Evolutionary conservation across 2,329 filamentous ascomycete genomes (phyloP).

Genomic region (Ploettnerulaceae sp.): DNA sequence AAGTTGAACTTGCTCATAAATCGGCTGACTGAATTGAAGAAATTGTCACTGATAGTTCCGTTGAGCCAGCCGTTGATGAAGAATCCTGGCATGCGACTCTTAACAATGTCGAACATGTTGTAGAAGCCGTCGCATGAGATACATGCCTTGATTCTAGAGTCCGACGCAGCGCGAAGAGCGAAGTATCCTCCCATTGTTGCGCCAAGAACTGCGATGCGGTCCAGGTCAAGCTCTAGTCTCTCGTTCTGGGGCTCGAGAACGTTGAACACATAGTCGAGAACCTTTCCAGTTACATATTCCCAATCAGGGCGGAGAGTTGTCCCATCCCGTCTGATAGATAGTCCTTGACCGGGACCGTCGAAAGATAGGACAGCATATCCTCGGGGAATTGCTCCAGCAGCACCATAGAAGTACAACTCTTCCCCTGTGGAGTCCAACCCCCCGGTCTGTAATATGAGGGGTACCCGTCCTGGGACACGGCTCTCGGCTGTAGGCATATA

Average conservation of each 20-base stretch:
- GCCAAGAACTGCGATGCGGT: slow-evolving; percentile 25
- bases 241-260: slow-evolving; percentile 12
- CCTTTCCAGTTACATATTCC: slow-evolving; percentile 27
- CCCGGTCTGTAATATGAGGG: slow-evolving; percentile 23
- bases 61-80: slow-evolving; percentile 28
- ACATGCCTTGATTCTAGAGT: slow-evolving; percentile 42
- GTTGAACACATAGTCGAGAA: slow-evolving; percentile 24
- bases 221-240: slow-evolving; percentile 27
- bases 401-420: slow-evolving; percentile 32
- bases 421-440: slow-evolving; percentile 34
- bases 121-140: slow-evolving; percentile 38
- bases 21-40: slow-evolving; percentile 28
- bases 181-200: slow-evolving; percentile 43
- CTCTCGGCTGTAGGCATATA: slow-evolving; percentile 27
- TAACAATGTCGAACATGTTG: slow-evolving; percentile 34
- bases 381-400: slow-evolving; percentile 18
- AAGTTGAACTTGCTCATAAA: slow-evolving; percentile 21
- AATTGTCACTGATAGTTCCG: slow-evolving; percentile 30
- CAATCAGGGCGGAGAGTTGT: slow-evolving; percentile 26
- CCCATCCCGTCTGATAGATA: slow-evolving; percentile 24
- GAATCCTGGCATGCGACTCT: slow-evolving; percentile 22
- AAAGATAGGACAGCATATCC: slow-evolving; percentile 38
- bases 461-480: slow-evolving; percentile 19
- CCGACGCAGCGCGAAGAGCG: slow-evolving; percentile 39
- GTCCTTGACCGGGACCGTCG: slow-evolving; percentile 39